Evolutionary conservation across 2,329 filamentous ascomycete species (phyloP).

Genomic region (Aspergillus hiratsukae): DNA sequence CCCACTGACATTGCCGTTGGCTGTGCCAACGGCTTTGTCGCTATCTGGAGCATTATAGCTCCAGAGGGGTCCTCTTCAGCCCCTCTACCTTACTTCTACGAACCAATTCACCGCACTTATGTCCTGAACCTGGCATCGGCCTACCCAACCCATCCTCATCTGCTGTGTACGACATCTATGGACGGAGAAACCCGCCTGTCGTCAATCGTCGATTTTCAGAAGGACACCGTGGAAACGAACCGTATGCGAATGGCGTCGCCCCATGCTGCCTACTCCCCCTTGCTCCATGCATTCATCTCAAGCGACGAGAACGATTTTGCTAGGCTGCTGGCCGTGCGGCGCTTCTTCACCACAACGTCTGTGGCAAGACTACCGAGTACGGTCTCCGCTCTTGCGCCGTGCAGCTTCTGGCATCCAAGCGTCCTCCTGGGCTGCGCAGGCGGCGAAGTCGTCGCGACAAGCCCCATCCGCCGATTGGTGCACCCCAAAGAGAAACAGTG

Average conservation of each 20-base stretch:
- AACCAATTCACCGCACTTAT: conserved; percentile 35
- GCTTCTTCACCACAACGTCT: conserved; percentile 49
- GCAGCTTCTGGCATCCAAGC: conserved; percentile 48
- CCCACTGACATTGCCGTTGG: conserved; percentile 51
- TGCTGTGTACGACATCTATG: conserved; percentile 50
- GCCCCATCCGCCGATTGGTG: conserved; percentile 49
- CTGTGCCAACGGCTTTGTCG: conserved; percentile 54
- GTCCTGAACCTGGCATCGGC: conserved; percentile 42
- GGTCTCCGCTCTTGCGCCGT: conserved; percentile 30
- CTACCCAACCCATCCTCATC: conserved; percentile 51
- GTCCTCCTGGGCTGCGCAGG: conserved; percentile 50
- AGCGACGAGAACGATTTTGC: conserved; percentile 53
- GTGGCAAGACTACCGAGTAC: conserved; percentile 44
- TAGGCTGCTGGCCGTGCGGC: conserved; percentile 46
- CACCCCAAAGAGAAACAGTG: conserved; percentile 49
- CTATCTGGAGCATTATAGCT: conserved; percentile 47
- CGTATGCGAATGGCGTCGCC: conserved; percentile 49
- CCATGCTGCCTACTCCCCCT: conserved; percentile 52
- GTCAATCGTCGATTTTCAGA: conserved; percentile 47
- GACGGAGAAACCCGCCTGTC: conserved; percentile 53
- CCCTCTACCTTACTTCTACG: conserved; percentile 33
- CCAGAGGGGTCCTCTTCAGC: conserved; percentile 11
- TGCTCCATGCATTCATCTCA: conserved; percentile 50
- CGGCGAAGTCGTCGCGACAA: conserved; percentile 49
- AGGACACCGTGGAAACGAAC: conserved; percentile 42